These are phyloP conservation scores for Jacaranda mimosifolia DNA, from an alignment of 257 asterid species.

Conservation along the genomic window DNA sequence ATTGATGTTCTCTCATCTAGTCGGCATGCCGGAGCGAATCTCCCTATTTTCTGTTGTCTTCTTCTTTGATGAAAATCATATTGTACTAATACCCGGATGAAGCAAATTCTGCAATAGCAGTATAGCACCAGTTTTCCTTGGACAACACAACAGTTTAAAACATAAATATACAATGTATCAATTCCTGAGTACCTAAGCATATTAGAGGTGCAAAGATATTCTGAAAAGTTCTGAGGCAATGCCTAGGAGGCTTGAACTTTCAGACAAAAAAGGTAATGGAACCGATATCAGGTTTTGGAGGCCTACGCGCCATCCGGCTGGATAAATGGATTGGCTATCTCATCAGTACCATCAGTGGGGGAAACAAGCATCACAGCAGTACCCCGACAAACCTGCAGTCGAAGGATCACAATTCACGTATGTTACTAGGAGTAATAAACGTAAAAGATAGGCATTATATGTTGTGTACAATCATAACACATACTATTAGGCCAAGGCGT, in stretches of 20 bases:
- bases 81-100: too few relatives aligned
- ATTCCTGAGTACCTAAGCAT: not conserved
- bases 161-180: not conserved
- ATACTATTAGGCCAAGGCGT: conserved; percentile 64
- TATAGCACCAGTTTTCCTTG: too few relatives aligned
- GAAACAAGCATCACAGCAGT: conserved; percentile 79
- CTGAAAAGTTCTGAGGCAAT: not conserved
- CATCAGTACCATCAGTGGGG: conserved; percentile 69
- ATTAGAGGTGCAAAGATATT: not conserved
- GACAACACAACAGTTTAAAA: not conserved
- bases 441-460: not conserved
- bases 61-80: too few relatives aligned
- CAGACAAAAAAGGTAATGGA: not conserved
- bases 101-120: too few relatives aligned
- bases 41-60: too few relatives aligned
- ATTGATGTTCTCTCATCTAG: too few relatives aligned
- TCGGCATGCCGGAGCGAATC: too few relatives aligned
- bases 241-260: not conserved
- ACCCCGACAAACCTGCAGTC: conserved; percentile 65
- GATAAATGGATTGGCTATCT: conserved; percentile 67
- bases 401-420: not conserved
- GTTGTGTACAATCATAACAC: conserved; percentile 8
- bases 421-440: not conserved
- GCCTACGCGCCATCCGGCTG: conserved; percentile 63
- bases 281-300: not conserved